These are phyloP conservation scores for Melaleuca alternifolia DNA, from an alignment of 345 rosid species.

Conservation along the genomic window DNA sequence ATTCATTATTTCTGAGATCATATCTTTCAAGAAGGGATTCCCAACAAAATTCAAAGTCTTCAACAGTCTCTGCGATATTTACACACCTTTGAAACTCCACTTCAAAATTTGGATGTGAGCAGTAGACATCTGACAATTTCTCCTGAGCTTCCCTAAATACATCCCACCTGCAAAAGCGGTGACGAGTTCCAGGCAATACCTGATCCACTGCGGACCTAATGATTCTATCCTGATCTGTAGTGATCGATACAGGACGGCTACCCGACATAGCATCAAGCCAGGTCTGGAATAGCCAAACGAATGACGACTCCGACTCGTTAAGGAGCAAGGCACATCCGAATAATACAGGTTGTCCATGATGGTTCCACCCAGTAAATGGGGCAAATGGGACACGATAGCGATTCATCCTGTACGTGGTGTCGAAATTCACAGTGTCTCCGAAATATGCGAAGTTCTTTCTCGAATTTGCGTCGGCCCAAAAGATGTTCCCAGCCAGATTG, in stretches of 20 bases:
- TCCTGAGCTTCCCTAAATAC: conserved; percentile 50
- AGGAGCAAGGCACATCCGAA: conserved; percentile 61
- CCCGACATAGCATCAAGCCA: conserved; percentile 77
- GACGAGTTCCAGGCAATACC: conserved; percentile 43
- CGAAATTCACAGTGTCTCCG: conserved; percentile 53
- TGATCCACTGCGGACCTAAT: conserved; percentile 48
- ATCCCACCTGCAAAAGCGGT: conserved; percentile 37
- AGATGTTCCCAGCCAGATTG: conserved; percentile 32
- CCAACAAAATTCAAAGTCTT: conserved; percentile 69
- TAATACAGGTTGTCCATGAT: conserved; percentile 68
- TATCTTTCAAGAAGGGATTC: conserved; percentile 35
- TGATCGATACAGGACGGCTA: conserved; percentile 50
- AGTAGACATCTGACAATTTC: conserved; percentile 46
- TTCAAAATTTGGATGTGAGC: conserved; percentile 48
- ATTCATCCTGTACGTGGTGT: conserved; percentile 35
- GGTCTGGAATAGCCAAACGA: conserved; percentile 58
- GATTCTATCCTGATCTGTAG: conserved; percentile 51
- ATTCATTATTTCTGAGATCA: conserved; percentile 44
- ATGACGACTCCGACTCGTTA: conserved; percentile 54
- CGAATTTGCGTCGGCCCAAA: conserved; percentile 61
- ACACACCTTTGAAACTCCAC: conserved; percentile 51
- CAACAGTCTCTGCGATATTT: conserved; percentile 29
- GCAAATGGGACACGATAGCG: conserved; percentile 51
- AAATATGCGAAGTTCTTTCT: conserved; percentile 46
- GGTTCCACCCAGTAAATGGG: conserved; percentile 62